These are phyloP conservation scores for Talaromyces marneffei DNA, from an alignment of 2,329 filamentous ascomycete species.

Conservation along the genomic window DNA sequence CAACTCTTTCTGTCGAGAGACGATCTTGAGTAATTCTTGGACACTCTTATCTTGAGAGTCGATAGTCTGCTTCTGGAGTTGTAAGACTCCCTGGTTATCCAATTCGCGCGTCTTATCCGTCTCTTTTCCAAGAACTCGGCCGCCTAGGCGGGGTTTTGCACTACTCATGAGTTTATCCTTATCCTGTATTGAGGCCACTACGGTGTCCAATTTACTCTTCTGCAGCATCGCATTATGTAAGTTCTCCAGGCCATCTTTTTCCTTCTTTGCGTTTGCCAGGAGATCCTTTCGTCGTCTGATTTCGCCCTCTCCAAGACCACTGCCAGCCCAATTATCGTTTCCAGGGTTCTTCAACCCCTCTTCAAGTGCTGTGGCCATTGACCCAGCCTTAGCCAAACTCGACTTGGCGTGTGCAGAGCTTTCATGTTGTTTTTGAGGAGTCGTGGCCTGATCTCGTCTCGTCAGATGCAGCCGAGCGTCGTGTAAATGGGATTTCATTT, in stretches of 20 bases:
- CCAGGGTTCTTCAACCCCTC: conserved; percentile 46
- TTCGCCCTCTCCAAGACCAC: conserved; percentile 54
- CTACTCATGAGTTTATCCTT: conserved; percentile 38
- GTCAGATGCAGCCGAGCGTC: conserved; percentile 55
- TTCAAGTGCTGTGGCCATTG: conserved; percentile 52
- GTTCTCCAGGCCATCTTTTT: conserved; percentile 57
- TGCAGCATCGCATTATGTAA: conserved; percentile 55
- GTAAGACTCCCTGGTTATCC: conserved; percentile 59
- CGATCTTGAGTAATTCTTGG: conserved; percentile 53
- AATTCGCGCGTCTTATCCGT: conserved; percentile 57
- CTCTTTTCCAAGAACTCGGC: conserved; percentile 50
- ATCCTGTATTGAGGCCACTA: conserved; percentile 43
- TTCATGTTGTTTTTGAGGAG: conserved; percentile 56
- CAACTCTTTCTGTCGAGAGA: conserved; percentile 56
- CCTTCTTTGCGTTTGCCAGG: conserved; percentile 52
- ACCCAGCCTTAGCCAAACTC: conserved; percentile 51
- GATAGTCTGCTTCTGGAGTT: conserved; percentile 59
- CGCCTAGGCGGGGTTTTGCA: conserved; percentile 34
- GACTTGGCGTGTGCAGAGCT: conserved; percentile 58
- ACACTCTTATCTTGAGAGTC: conserved; percentile 57
- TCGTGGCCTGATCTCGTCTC: conserved; percentile 53
- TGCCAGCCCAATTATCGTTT: conserved; percentile 27
- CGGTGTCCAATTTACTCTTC: conserved; percentile 41
- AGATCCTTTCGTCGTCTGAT: conserved; percentile 54
- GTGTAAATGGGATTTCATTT: conserved; percentile 57